Evolutionary conservation across 2,329 filamentous ascomycete genomes (phyloP).

Genomic region (Aspergillus brunneoviolaceus): DNA sequence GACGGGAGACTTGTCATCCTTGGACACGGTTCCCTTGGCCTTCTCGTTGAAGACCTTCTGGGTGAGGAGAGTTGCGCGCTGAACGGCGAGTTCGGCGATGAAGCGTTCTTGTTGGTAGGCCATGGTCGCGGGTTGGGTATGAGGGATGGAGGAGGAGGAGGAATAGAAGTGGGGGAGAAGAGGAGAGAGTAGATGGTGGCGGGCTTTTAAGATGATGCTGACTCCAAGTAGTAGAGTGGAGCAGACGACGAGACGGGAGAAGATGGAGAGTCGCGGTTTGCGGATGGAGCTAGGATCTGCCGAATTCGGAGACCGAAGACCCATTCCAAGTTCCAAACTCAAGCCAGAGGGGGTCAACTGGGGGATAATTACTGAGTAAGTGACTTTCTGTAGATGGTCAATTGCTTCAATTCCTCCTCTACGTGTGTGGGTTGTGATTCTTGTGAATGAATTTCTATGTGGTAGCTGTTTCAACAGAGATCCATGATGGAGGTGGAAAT

Average conservation of each 20-base stretch:
- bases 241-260: constrained; percentile 35
- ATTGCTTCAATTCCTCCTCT: too few relatives aligned
- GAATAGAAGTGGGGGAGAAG: constrained; percentile 31
- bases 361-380: too few relatives aligned
- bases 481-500: too few relatives aligned
- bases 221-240: constrained; percentile 47
- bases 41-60: constrained; percentile 81
- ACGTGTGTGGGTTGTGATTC: too few relatives aligned
- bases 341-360: background rate
- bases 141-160: constrained; percentile 18
- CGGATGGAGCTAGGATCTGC: constrained; percentile 22
- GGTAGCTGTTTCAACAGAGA: too few relatives aligned
- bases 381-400: too few relatives aligned
- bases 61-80: constrained; percentile 74
- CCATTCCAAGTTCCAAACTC: constrained; percentile 18
- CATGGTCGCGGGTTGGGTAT: constrained; percentile 34
- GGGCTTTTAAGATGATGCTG: constrained; percentile 39
- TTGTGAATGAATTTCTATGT: too few relatives aligned
- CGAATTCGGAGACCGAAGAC: constrained; percentile 20
- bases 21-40: constrained; percentile 89
- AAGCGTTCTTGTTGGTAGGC: constrained; percentile 74
- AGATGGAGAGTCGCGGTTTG: constrained; percentile 20
- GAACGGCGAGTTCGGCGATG: constrained; percentile 83
- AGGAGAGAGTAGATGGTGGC: constrained; percentile 40
- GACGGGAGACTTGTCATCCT: constrained; percentile 93